These are phyloP conservation scores for Dendrobium huoshanense DNA, from an alignment of 106 monocot genomes.

Conservation along the genomic window DNA sequence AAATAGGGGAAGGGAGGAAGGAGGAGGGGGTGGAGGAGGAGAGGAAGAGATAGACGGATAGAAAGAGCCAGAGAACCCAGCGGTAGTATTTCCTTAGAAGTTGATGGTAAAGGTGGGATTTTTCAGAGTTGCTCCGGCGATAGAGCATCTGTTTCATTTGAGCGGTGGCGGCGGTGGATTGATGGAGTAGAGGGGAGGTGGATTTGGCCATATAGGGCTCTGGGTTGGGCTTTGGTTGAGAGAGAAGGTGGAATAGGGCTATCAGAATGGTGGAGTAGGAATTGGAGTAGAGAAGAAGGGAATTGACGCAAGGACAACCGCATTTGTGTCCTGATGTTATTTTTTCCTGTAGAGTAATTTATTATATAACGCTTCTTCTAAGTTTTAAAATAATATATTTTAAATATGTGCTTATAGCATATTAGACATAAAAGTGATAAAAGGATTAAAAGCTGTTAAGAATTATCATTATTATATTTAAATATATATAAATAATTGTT, in stretches of 20 bases:
- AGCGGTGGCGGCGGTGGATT: constrained; percentile 10
- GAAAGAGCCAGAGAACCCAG: constrained; percentile 37
- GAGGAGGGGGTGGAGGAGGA: constrained; percentile 12
- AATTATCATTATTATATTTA: too few species aligned
- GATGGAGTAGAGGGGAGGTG: not conserved
- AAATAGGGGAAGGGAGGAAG: constrained; percentile 24
- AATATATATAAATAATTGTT: too few species aligned
- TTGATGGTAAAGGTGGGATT: constrained; percentile 9
- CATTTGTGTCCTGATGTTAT: too few species aligned
- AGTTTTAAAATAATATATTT: too few species aligned
- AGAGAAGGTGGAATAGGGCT: constrained; percentile 8
- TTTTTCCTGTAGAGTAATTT: too few species aligned
- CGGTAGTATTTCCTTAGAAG: constrained; percentile 30
- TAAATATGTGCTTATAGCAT: too few species aligned
- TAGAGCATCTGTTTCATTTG: constrained; percentile 19
- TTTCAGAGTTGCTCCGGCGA: constrained; percentile 9
- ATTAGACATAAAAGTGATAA: too few species aligned
- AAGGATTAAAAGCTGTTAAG: too few species aligned
- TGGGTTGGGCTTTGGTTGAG: not conserved
- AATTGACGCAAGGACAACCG: not conserved
- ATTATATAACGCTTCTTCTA: too few species aligned
- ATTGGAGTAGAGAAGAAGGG: constrained; percentile 18
- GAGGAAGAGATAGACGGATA: constrained; percentile 48
- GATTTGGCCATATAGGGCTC: not conserved
- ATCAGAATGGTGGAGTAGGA: constrained; percentile 7